These are phyloP conservation scores for carrot (Daucus carota) DNA, from an alignment of 129 eudicot genomes.

Conservation along the genomic window DH1_v3.0 NC_030382.2:29413501-29414000, in stretches of 20 bases:
- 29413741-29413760: neutral
- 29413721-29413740: neutral
- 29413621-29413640: too few species aligned
- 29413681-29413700: too few species aligned
- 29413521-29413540: too few species aligned
- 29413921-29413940: slow-evolving; percentile 2
- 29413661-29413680: too few species aligned
- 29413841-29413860: slow-evolving; percentile 2
- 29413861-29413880: slow-evolving; percentile 6
- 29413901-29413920: slow-evolving; percentile 4
- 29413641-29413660: too few species aligned
- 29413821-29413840: slow-evolving; percentile 3
- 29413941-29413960: slow-evolving; percentile 2
- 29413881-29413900: slow-evolving; percentile 9
- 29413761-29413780: neutral
- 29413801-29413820: slow-evolving; percentile 8
- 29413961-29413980: neutral
- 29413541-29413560: too few species aligned
- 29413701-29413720: too few species aligned
- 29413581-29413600: too few species aligned
- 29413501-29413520: neutral
- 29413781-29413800: slow-evolving; percentile 5
- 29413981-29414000: slow-evolving; percentile 7
- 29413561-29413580: too few species aligned
- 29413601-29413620: too few species aligned